A percentile compares a stretch with the other conserved stretches of the same genome.
These are phyloP conservation scores for Pelargonium citronellum DNA, from an alignment of 441 rosid species.

Conservation along the genomic window DNA sequence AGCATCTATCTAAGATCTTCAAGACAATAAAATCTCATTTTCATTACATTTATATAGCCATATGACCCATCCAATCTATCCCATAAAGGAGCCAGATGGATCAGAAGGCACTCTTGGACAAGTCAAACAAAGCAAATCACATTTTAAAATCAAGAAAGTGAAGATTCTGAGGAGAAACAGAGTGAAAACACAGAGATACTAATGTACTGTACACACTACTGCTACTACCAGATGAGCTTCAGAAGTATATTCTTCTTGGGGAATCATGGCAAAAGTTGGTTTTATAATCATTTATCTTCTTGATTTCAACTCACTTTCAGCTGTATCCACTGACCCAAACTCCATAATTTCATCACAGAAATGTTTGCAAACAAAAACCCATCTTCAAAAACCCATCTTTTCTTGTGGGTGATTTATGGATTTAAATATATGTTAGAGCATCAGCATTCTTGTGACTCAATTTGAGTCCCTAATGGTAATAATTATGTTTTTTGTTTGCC, in stretches of 20 bases:
- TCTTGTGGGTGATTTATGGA: no score
- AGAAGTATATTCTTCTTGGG: conserved; percentile 7
- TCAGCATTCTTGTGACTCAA: no score
- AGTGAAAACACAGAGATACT: background rate
- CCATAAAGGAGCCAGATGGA: conserved; percentile 1
- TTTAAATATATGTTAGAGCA: no score
- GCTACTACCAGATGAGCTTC: background rate
- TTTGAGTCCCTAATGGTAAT: no score
- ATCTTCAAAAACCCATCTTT: no score
- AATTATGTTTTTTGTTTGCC: no score
- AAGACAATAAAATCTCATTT: background rate
- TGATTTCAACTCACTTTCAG: background rate
- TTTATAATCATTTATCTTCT: conserved; percentile 5
- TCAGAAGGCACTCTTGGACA: conserved; percentile 2
- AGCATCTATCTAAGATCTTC: conserved; percentile 5
- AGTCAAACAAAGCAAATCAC: conserved; percentile 10
- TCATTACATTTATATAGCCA: background rate
- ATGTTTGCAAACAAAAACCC: no score
- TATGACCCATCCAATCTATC: background rate
- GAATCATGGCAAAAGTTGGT: background rate
- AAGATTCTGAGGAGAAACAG: background rate
- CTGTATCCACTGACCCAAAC: no score
- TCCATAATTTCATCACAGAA: no score
- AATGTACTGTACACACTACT: background rate
- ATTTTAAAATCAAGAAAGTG: background rate